Base-by-base conservation (phyloP, 2,329 filamentous ascomycete species). In the Pseudopyrenochaeta lycopersici region DNA sequence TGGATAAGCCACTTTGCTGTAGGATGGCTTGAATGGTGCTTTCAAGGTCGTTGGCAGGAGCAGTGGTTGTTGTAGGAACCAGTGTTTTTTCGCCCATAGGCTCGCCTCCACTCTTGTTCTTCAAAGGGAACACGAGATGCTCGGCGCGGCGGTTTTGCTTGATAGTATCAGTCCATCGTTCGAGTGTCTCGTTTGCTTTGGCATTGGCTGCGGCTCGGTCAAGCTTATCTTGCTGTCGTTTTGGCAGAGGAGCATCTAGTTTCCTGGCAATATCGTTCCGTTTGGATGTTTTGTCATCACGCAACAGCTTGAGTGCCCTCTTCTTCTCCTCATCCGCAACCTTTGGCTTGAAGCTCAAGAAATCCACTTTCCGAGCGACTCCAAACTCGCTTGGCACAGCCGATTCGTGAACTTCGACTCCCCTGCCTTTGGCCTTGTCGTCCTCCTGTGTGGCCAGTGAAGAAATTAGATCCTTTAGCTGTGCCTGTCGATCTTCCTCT, bases 121-220 rank as follows among this genome's bases (percentile, higher is more conserved):
- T 84, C 0, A 98, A 82, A 4, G 95, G 95, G 69, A 99, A 99
- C 17, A 88, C 83, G 11, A 99, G 81, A 74, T 97, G 92, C 60
- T 98, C 95, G 1, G 94, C 93, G 64, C 92, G 85, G 54, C 95
- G 89, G 75, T 97, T 97, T 29, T 91, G 87, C 78, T 97, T 96
- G 68, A 99, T 92, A 0, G 95, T 98, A 56, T 97, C 94, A 29
- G 89, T 89, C 95, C 95, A 99, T 66, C 92, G 87, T 59, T 91
- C 88, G 21, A 99, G 81, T 0, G 92, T 94, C 75, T 97, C 89
- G 68, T 96, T 97, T 45, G 92, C 93, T 80, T 97, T 93, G 31
- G 92, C 87, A 66, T 93, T 96, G 2, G 95, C 95, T 20, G 88
- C 92, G 46, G 82, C 81, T 46, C 95, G 90, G 68, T 96, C 89